phyloP scores from a whole-genome alignment of 495 filamentous ascomycete species.

The Hypoxylon rickii region DNA sequence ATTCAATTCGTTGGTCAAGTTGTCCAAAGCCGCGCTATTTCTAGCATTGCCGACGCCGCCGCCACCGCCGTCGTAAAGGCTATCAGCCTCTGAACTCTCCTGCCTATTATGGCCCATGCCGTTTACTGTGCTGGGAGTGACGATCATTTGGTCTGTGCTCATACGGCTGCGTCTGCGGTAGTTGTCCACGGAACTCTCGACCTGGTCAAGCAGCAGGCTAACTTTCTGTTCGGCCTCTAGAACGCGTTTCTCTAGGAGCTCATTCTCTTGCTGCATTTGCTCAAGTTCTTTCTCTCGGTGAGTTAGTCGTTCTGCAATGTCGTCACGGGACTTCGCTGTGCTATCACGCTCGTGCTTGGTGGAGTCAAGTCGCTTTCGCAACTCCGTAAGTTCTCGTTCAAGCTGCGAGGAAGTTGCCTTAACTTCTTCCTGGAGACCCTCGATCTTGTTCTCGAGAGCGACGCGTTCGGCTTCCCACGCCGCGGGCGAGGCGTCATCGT shows the following conservation, averaged over 20 bases:
- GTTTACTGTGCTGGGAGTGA: constrained; percentile 36
- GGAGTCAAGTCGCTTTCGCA: constrained; percentile 68
- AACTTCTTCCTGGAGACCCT: constrained; percentile 67
- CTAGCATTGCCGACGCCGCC: constrained; percentile 54
- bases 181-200: constrained; percentile 90
- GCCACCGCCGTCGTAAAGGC: constrained; percentile 48
- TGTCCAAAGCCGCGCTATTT: constrained; percentile 86
- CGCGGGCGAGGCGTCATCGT: constrained; percentile 47
- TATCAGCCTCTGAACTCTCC: constrained; percentile 60
- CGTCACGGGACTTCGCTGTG: constrained; percentile 59
- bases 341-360: constrained; percentile 71
- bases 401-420: constrained; percentile 66
- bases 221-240: constrained; percentile 92
- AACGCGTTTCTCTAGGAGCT: constrained; percentile 75
- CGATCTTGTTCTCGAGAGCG: constrained; percentile 66
- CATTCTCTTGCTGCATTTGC: constrained; percentile 80
- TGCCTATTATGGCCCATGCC: constrained; percentile 58
- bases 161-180: constrained; percentile 73
- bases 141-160: constrained; percentile 33
- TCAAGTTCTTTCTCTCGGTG: constrained; percentile 71
- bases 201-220: constrained; percentile 87
- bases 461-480: constrained; percentile 82
- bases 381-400: constrained; percentile 68
- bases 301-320: constrained; percentile 62
- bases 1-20: constrained; percentile 88